phyloP scores from a whole-genome alignment of 768 basidiomycete genomes.

The Gloeophyllum trabeum region DNA sequence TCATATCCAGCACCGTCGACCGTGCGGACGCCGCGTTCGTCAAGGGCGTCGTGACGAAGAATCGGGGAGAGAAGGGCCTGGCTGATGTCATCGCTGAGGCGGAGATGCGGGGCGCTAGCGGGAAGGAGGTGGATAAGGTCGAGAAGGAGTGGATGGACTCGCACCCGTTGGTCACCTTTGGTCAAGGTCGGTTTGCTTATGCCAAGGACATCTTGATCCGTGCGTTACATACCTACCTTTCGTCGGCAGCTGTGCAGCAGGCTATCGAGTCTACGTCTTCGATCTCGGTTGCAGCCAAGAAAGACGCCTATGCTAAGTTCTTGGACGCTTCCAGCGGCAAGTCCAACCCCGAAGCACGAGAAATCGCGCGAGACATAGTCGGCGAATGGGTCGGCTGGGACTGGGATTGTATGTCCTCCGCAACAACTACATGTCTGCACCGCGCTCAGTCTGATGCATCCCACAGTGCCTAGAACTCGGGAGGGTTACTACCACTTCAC shows the following conservation, averaged over 20 bases:
- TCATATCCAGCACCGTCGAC: constrained; percentile 80
- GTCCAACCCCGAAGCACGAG: constrained; percentile 63
- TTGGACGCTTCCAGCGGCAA: constrained; percentile 44
- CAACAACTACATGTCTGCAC: too few relatives aligned
- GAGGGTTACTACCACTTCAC: constrained; percentile 90
- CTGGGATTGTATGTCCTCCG: constrained; percentile 70
- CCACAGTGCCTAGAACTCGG: constrained; percentile 68
- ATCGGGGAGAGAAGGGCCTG: background rate
- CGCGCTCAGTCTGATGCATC: background rate
- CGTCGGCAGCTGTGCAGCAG: constrained; percentile 40
- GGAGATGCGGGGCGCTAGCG: constrained; percentile 48
- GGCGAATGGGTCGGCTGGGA: constrained; percentile 74
- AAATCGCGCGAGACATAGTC: constrained; percentile 63
- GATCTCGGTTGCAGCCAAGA: constrained; percentile 36
- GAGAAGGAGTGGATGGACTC: constrained; percentile 66
- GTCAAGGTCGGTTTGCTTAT: constrained; percentile 46
- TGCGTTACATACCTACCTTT: constrained; percentile 2
- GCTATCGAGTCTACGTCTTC: constrained; percentile 37
- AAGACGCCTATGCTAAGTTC: constrained; percentile 47
- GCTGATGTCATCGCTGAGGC: constrained; percentile 39
- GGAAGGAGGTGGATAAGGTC: constrained; percentile 58
- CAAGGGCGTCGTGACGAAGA: constrained; percentile 35
- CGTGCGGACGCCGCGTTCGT: constrained; percentile 73
- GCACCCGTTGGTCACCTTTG: constrained; percentile 71
- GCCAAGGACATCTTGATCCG: constrained; percentile 1